These are phyloP conservation scores for Hansenula sp. DNA, from an alignment of 1,139 yeast genomes.

Conservation along the genomic window DNA sequence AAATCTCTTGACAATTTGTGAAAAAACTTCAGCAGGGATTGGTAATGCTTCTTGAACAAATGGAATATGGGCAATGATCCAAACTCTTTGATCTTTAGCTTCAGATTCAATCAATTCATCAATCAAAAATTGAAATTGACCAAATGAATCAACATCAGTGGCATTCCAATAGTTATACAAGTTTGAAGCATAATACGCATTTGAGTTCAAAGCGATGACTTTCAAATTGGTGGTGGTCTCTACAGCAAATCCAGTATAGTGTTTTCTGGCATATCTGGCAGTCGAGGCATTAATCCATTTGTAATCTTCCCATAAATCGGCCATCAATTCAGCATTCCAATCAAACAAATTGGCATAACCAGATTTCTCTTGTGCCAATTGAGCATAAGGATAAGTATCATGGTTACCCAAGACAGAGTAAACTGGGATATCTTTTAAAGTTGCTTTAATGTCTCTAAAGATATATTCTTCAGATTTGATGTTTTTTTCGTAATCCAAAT, in stretches of 20 bases:
- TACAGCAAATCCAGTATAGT: constrained; percentile 62
- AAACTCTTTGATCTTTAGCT: constrained; percentile 53
- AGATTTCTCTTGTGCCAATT: constrained; percentile 52
- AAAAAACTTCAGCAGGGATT: constrained; percentile 51
- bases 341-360: constrained; percentile 47
- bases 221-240: constrained; percentile 55
- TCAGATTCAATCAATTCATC: constrained; percentile 61
- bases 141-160: constrained; percentile 57
- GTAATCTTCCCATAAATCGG: constrained; percentile 50
- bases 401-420: constrained; percentile 68
- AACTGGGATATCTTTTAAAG: constrained; percentile 51
- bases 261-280: constrained; percentile 35
- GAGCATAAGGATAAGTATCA: constrained; percentile 74
- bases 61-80: constrained; percentile 73
- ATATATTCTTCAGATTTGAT: constrained; percentile 49
- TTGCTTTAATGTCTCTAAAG: constrained; percentile 51
- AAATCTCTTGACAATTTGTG: constrained; percentile 59
- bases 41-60: constrained; percentile 59
- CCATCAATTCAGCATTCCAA: constrained; percentile 60
- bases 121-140: constrained; percentile 58
- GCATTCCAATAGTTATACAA: constrained; percentile 59
- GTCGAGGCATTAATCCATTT: constrained; percentile 38
- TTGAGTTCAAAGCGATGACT: constrained; percentile 62
- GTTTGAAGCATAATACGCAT: constrained; percentile 62
- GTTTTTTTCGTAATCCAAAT: constrained; percentile 43